phyloP scores from a whole-genome alignment of 2,329 filamentous ascomycete species.

The Xylariaceae sp. region DNA sequence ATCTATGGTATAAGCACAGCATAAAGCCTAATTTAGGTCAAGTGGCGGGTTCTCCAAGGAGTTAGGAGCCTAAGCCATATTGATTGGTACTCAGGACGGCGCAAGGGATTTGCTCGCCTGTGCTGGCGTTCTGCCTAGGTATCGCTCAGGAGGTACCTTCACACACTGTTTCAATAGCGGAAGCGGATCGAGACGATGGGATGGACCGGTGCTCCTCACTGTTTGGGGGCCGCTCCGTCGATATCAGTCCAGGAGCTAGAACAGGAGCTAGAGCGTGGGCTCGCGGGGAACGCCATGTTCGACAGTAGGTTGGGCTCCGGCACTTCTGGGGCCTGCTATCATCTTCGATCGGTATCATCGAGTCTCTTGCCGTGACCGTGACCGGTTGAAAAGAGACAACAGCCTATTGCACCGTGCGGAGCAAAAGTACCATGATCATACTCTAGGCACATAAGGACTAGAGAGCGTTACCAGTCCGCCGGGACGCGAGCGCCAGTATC shows the following conservation, averaged over 20 bases:
- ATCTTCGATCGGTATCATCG: background rate
- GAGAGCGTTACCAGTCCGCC: constrained; percentile 21
- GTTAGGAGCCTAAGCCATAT: constrained; percentile 17
- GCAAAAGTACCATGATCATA: constrained; percentile 9
- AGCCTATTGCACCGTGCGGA: constrained; percentile 23
- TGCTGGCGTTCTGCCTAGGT: background rate
- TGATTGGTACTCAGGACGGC: constrained; percentile 22
- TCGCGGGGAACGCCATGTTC: constrained; percentile 11
- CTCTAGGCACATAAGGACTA: constrained; percentile 16
- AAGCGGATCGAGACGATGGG: constrained; percentile 16
- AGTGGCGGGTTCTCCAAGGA: constrained; percentile 22
- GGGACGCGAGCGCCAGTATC: constrained; percentile 20
- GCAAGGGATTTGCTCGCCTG: constrained; percentile 26
- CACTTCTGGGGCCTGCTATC: constrained; percentile 9
- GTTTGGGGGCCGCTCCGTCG: constrained; percentile 14
- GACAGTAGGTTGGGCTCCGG: constrained; percentile 16
- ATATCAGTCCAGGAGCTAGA: background rate
- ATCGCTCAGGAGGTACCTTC: constrained; percentile 12
- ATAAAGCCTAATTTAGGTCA: constrained; percentile 10
- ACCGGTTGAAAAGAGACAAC: background rate
- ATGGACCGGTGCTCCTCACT: constrained; percentile 20
- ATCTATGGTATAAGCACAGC: constrained; percentile 9
- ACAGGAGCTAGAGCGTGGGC: constrained; percentile 10
- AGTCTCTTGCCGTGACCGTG: background rate
- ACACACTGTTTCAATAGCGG: constrained; percentile 28